Evolutionary conservation across 1,284 basidiomycete genomes (phyloP), one percentile per base, ranked within the genome.

Genomic region (Xerocomus nothofagi): DNA sequence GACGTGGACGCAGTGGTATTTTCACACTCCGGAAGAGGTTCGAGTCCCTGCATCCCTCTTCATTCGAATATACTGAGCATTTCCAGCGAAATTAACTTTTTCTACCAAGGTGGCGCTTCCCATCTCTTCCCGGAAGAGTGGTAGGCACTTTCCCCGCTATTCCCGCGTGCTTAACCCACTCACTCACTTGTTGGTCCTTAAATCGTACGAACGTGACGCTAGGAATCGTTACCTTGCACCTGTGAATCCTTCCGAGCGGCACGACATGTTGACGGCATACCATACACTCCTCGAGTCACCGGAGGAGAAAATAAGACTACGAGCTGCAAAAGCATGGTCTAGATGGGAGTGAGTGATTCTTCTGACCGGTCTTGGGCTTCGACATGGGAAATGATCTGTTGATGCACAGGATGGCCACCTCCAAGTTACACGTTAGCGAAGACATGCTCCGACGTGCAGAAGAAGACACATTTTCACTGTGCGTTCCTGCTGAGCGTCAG

Each of bases 61-160:
- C 14, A 36, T 38, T 23, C 9, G 15, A 26, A 18, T 29, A 23
- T 36, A n/a, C 34, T 48, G 45, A 46, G 4, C 9, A 2, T 31
- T 29, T 41, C 30, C 41, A 88, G 84, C 58, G 95, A 98, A 70
- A 79, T 98, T 24, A 76, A 80, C 23, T 98, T 94, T 75, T 97
- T 98, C 75, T 98, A 97, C 71, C 92, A 95, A 73, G 79, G 88
- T 1, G 90, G 89, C 9, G 72, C 86, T 17, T 87, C 84, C 3
- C 84, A 88, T 65, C 69, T 94, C 47, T 95, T 93, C 76, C 92
- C 93, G 0, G 92, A 94, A 64, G 88, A 88, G 59, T 93, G 90
- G 90, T 89, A 60, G 49, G 72, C 53, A 17, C 24, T 39, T 20
- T 44, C 17, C n/a, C 5, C 33, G 15, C 8, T 33, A 7, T 11